Percentiles rank a stretch among this genome's conserved stretches.
These are phyloP conservation scores for Syzygium aqueum DNA, from an alignment of 345 rosid genomes.

Conservation along the genomic window DNA sequence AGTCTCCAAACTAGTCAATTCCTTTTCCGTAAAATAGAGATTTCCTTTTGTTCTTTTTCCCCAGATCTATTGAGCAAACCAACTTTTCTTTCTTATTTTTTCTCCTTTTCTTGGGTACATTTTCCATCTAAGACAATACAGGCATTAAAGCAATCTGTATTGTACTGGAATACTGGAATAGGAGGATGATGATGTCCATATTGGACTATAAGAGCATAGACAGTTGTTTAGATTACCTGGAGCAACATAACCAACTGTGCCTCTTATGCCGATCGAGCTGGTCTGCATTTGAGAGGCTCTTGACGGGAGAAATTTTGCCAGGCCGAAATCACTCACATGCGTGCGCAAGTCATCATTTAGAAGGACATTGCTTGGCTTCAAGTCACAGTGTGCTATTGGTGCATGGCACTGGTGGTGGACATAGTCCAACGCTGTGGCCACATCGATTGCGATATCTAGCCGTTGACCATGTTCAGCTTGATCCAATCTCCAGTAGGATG, in stretches of 20 bases:
- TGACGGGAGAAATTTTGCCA: not conserved
- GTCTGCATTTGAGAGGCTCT: not conserved
- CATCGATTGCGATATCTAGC: constrained; percentile 5
- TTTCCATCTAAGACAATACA: too few species aligned
- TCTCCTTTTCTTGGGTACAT: too few species aligned
- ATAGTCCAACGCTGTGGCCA: constrained; percentile 8
- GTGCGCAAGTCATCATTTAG: constrained; percentile 2
- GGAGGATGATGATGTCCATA: too few species aligned
- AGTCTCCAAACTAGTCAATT: not conserved
- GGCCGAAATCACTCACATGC: constrained; percentile 11
- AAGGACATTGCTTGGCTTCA: constrained; percentile 16
- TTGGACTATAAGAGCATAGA: too few species aligned
- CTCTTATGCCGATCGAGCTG: not conserved
- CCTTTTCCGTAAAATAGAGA: not conserved
- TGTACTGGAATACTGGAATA: too few species aligned
- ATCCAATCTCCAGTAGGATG: not conserved
- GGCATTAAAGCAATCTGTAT: too few species aligned
- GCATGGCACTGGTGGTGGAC: constrained; percentile 1
- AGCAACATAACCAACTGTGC: constrained; percentile 10
- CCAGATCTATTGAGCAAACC: too few species aligned
- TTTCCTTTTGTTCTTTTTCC: constrained; percentile 4
- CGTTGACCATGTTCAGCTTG: not conserved
- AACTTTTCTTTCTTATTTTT: too few species aligned
- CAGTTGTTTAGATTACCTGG: constrained; percentile 7
- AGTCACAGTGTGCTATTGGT: constrained; percentile 10